Base-by-base conservation (phyloP, 768 basidiomycete genomes). In the Leccinellum rugosiceps region DNA sequence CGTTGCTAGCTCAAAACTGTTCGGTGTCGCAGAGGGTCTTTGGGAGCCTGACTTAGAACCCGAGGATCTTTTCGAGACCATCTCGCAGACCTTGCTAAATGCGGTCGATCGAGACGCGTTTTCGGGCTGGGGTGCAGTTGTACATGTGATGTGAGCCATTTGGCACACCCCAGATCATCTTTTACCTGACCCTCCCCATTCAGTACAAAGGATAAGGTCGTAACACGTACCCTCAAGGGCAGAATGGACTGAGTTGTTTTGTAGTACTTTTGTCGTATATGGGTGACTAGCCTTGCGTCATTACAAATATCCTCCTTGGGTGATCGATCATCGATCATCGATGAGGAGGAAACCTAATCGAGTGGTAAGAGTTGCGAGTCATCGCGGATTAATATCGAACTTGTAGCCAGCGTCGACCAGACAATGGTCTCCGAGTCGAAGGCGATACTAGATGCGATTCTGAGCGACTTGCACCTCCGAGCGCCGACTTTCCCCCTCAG, bases 11-110 rank as follows among this genome's bases (percentile, higher is more conserved):
- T 79, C 85, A 59, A 98, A 98, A 77, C 75, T 99, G 62, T 97
- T 87, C 66, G 97, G 97, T 88, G 87, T 96, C 52, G 97, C 97
- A 43, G 97, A 99, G 74, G 94, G 94, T 3, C 81, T 99, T 30
- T 99, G 97, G 97, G 97, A 99, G 74, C 94, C 96, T 9, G 92
- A 94, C 72, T 78, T 99, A 72, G 94, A 88, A 70, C 85, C 95
- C 14, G 97, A 98, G 68, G 97, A 98, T 72, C 77, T 99, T 47
- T 99, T 99, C 68, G 97, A 99, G 78, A 98, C 97, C 2, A 94
- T 98, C 67, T 94, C 92, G 28, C 97, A 99, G 74, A 95, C 94
- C 7, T 74, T 99, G 58, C 73, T 98, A 73, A 98, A 95, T 66
- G 91, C 94, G 6, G 88, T 98, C 32, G 97, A 99, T 70, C 83